A percentile compares a stretch with the other conserved stretches of the same genome.
These are phyloP conservation scores for Mycena galericulata DNA, from an alignment of 768 basidiomycete species.

Conservation along the genomic window DNA sequence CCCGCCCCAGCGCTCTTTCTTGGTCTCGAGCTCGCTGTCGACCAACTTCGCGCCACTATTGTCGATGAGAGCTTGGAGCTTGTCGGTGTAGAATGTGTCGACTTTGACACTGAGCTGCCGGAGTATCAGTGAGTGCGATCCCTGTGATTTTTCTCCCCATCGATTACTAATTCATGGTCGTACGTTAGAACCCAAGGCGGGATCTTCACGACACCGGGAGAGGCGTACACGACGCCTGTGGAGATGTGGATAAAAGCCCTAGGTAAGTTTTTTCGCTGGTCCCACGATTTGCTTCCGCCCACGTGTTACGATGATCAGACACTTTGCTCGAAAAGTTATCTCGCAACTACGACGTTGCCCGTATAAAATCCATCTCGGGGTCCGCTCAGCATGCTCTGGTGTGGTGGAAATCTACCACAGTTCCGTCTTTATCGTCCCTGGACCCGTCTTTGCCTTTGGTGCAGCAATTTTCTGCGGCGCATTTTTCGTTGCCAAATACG, in stretches of 20 bases:
- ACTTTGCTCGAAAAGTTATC: slow-evolving; percentile 80
- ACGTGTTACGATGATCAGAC: slow-evolving; percentile 58
- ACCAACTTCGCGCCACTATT: slow-evolving; percentile 85
- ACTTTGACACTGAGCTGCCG: slow-evolving; percentile 83
- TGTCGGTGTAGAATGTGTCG: slow-evolving; percentile 84
- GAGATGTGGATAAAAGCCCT: slow-evolving; percentile 93
- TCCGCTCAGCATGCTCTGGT: slow-evolving; percentile 87
- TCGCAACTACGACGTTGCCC: slow-evolving; percentile 74
- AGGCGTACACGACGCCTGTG: slow-evolving; percentile 88
- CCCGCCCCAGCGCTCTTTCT: slow-evolving; percentile 70
- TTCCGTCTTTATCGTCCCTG: slow-evolving; percentile 77
- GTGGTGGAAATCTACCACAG: slow-evolving; percentile 88
- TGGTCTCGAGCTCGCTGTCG: slow-evolving; percentile 87
- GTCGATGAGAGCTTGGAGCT: slow-evolving; percentile 87
- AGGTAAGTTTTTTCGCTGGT: slow-evolving; percentile 61
- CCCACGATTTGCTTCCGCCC: slow-evolving; percentile 47
- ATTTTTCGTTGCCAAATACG: slow-evolving; percentile 79
- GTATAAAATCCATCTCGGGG: slow-evolving; percentile 83
- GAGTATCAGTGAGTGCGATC: slow-evolving; percentile 89
- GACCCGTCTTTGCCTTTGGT: slow-evolving; percentile 79
- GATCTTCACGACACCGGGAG: slow-evolving; percentile 87
- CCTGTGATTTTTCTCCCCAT: slow-evolving; percentile 25
- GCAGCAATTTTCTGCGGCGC: slow-evolving; percentile 73
- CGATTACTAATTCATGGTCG: slow-evolving; percentile 28
- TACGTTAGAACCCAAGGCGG: slow-evolving; percentile 81